Evolutionary conservation across 2,329 filamentous ascomycete genomes (phyloP).

Genomic region (Xylariaceae sp.): DNA sequence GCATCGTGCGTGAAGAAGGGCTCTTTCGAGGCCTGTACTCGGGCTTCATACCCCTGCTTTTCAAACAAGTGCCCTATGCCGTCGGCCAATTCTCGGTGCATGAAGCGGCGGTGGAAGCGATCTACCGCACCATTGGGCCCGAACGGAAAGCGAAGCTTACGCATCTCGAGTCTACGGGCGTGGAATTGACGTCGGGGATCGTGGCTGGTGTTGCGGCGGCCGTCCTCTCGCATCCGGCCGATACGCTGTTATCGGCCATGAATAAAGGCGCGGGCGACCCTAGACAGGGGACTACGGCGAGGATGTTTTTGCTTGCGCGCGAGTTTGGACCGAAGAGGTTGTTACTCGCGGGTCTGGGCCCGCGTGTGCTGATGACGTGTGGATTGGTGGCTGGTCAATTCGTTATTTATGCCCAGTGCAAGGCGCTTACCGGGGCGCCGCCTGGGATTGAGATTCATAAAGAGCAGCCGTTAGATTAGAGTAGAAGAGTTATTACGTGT

Average conservation of each 20-base stretch:
- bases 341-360: slow-evolving; percentile 43
- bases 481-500: not conserved
- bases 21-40: slow-evolving; percentile 75
- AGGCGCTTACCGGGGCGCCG: slow-evolving; percentile 46
- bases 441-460: slow-evolving; percentile 50
- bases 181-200: slow-evolving; percentile 82
- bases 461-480: slow-evolving; percentile 28
- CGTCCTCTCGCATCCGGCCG: slow-evolving; percentile 82
- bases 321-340: slow-evolving; percentile 47
- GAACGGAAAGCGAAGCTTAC: slow-evolving; percentile 62
- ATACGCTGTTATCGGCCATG: slow-evolving; percentile 53
- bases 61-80: slow-evolving; percentile 89
- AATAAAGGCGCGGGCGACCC: slow-evolving; percentile 50
- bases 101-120: slow-evolving; percentile 76
- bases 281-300: slow-evolving; percentile 42
- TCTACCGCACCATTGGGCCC: slow-evolving; percentile 64
- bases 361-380: slow-evolving; percentile 49
- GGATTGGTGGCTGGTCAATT: slow-evolving; percentile 49
- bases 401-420: slow-evolving; percentile 52
- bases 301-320: slow-evolving; percentile 47
- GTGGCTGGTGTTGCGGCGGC: slow-evolving; percentile 85
- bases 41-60: slow-evolving; percentile 79
- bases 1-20: slow-evolving; percentile 71
- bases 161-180: slow-evolving; percentile 66
- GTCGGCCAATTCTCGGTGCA: slow-evolving; percentile 93